These are phyloP conservation scores for Salix dunnii DNA, from an alignment of 345 rosid genomes.

Conservation along the genomic window DNA sequence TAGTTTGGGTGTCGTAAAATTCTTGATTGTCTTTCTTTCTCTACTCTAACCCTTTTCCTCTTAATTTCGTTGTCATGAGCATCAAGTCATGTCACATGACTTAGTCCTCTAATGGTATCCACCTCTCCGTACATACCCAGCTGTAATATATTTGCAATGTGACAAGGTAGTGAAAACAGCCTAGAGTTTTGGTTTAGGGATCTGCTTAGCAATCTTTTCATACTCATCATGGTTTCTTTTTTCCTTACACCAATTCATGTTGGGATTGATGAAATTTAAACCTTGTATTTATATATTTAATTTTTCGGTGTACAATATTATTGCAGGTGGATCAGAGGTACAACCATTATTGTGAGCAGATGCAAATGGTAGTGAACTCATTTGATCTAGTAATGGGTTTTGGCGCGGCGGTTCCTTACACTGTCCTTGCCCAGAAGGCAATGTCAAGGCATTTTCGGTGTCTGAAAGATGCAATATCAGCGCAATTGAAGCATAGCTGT, in stretches of 20 bases:
- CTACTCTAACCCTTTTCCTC: neutral
- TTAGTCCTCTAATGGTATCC: neutral
- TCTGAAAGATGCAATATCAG: slow-evolving; percentile 71
- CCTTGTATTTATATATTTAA: neutral
- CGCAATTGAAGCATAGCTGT: slow-evolving; percentile 67
- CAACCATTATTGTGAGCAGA: slow-evolving; percentile 89
- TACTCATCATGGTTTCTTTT: neutral
- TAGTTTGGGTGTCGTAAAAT: slow-evolving; percentile 10
- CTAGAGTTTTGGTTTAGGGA: neutral
- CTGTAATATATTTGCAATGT: neutral
- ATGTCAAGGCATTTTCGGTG: slow-evolving; percentile 97
- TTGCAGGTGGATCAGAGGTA: slow-evolving; percentile 88
- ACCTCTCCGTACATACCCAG: neutral
- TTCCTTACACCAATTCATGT: neutral
- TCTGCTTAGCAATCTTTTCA: neutral
- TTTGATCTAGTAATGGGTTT: slow-evolving; percentile 92
- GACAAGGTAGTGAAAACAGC: neutral
- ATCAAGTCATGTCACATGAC: neutral
- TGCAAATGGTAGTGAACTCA: slow-evolving; percentile 96
- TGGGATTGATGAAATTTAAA: neutral
- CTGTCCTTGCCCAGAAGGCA: slow-evolving; percentile 93
- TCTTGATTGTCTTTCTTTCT: slow-evolving; percentile 1
- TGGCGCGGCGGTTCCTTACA: slow-evolving; percentile 86
- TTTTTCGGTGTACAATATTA: slow-evolving; percentile 7
- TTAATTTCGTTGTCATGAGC: neutral